These are phyloP conservation scores for Geopyxis carbonaria DNA, from an alignment of 495 filamentous ascomycete genomes.

Conservation along the genomic window DNA sequence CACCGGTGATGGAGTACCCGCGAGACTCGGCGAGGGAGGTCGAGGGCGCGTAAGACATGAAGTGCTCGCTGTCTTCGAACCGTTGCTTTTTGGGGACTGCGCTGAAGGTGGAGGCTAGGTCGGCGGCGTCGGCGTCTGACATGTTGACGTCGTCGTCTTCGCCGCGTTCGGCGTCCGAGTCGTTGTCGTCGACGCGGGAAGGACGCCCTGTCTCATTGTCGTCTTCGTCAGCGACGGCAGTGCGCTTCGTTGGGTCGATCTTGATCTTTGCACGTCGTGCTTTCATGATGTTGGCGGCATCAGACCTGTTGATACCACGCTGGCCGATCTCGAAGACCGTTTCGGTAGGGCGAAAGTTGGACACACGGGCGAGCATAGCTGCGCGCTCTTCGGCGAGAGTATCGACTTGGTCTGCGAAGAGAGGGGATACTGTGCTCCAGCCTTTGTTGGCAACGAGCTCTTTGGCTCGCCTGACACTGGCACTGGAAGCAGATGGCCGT, in stretches of 20 bases:
- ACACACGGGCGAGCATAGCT: constrained; percentile 69
- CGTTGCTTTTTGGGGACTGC: constrained; percentile 27
- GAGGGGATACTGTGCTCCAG: constrained; percentile 52
- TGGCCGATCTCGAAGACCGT: constrained; percentile 88
- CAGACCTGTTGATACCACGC: constrained; percentile 43
- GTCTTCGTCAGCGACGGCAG: background rate
- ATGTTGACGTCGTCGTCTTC: constrained; percentile 38
- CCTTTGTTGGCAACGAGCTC: constrained; percentile 48
- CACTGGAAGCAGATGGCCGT: constrained; percentile 66
- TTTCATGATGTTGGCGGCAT: constrained; percentile 67
- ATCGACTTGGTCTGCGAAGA: constrained; percentile 55
- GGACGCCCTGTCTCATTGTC: no score
- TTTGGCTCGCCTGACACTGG: constrained; percentile 73
- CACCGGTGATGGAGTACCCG: constrained; percentile 62
- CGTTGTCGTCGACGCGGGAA: constrained; percentile 22
- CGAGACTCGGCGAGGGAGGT: constrained; percentile 68
- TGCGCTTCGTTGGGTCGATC: constrained; percentile 24
- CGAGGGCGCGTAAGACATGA: constrained; percentile 84
- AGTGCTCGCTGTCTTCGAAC: constrained; percentile 73
- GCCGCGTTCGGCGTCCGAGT: constrained; percentile 24
- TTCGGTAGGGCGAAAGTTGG: constrained; percentile 71
- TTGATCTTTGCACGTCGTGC: constrained; percentile 44
- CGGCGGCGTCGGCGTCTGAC: constrained; percentile 51
- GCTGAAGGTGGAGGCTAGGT: constrained; percentile 65
- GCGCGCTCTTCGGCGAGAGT: constrained; percentile 51